These are phyloP conservation scores for Paraglomus brasilianum DNA, from an alignment of 192 early-diverging fungal species.

Conservation along the genomic window DNA sequence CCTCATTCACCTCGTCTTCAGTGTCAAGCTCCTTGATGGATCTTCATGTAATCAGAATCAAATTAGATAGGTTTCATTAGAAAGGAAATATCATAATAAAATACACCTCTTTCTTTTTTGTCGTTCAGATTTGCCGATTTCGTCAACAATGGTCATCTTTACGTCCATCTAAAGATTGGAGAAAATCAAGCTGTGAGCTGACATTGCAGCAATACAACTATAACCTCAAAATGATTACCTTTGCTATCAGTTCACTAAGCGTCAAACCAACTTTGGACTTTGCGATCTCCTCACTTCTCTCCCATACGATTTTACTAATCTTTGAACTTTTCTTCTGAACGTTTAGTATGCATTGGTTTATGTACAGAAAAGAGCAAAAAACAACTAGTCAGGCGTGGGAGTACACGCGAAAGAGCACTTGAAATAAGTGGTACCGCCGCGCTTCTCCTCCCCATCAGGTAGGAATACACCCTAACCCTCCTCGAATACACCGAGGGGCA, in stretches of 20 bases:
- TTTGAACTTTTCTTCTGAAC: slow-evolving; percentile 10
- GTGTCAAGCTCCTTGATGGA: too few relatives aligned
- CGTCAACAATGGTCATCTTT: slow-evolving; percentile 28
- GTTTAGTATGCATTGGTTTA: slow-evolving; percentile 11
- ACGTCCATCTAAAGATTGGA: slow-evolving; percentile 27
- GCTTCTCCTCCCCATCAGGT: slow-evolving; percentile 34
- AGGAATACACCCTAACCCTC: slow-evolving; percentile 20
- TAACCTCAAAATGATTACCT: slow-evolving; percentile 18
- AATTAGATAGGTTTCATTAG: too few relatives aligned
- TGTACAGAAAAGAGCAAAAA: slow-evolving; percentile 16
- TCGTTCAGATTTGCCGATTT: too few relatives aligned
- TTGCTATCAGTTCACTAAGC: slow-evolving; percentile 25
- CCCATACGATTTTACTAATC: slow-evolving; percentile 30
- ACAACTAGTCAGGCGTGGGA: too few relatives aligned
- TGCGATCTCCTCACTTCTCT: slow-evolving; percentile 31
- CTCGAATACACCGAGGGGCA: slow-evolving; percentile 25
- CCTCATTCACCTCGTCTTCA: too few relatives aligned
- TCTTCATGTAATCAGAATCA: too few relatives aligned
- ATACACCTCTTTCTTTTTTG: too few relatives aligned
- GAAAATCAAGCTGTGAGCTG: slow-evolving; percentile 18
- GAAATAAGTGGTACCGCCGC: slow-evolving; percentile 23
- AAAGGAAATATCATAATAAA: too few relatives aligned
- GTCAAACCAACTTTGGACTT: slow-evolving; percentile 27
- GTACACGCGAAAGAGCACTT: too few relatives aligned
- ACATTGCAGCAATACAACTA: background rate